Evolutionary conservation across 768 basidiomycete species (phyloP).

Genomic region (Pleurotus djamor): DNA sequence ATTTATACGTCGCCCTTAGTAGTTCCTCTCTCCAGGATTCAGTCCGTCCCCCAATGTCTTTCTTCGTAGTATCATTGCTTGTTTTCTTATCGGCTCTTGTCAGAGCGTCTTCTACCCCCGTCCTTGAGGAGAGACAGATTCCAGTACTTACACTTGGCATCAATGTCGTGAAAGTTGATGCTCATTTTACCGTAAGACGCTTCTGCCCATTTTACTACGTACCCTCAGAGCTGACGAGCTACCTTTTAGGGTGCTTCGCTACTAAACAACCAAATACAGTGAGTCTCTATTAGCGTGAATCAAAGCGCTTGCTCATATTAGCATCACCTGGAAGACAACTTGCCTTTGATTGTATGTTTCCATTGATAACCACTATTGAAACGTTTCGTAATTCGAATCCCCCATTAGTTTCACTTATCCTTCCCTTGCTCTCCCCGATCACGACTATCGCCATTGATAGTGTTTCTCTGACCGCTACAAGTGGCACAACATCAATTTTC

Average conservation of each 20-base stretch:
- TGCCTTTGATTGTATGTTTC: not conserved
- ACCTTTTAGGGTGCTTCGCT: not conserved
- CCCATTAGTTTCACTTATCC: not conserved
- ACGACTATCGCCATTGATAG: not conserved
- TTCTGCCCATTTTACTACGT: too few relatives aligned
- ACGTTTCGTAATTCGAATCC: too few relatives aligned
- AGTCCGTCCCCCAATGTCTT: not conserved
- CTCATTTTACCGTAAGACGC: too few relatives aligned
- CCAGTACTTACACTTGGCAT: not conserved
- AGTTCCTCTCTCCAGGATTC: too few relatives aligned
- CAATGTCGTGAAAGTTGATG: too few relatives aligned
- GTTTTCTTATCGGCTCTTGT: not conserved
- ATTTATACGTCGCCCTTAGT: too few relatives aligned
- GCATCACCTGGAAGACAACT: not conserved
- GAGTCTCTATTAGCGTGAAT: too few relatives aligned
- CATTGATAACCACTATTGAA: too few relatives aligned
- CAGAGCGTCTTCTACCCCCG: not conserved
- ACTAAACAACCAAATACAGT: constrained; percentile 1
- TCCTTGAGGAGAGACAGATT: not conserved
- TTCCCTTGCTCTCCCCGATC: not conserved
- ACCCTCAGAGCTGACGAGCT: too few relatives aligned
- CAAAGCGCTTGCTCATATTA: too few relatives aligned
- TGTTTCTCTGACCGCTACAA: not conserved
- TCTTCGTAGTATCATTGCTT: not conserved
- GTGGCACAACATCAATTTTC: not conserved